phyloP scores from a whole-genome alignment of 2,329 filamentous ascomycete species.

The Talaromyces verruculosus region DNA sequence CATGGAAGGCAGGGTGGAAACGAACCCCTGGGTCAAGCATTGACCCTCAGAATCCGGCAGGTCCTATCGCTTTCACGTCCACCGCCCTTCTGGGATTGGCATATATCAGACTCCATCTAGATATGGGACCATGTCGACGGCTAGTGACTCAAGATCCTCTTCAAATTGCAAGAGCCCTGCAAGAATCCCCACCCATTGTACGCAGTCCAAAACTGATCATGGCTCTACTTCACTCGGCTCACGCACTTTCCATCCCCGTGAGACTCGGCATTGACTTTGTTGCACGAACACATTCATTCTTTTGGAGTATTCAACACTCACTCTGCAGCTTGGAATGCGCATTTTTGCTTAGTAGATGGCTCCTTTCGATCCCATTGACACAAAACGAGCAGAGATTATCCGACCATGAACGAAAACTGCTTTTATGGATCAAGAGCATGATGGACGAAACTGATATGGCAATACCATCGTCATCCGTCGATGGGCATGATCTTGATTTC shows the following conservation, averaged over 20 bases:
- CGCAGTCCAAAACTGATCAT: conserved; percentile 50
- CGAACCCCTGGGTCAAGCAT: conserved; percentile 54
- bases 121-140: conserved; percentile 49
- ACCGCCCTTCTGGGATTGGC: conserved; percentile 50
- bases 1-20: conserved; percentile 57
- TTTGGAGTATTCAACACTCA: conserved; percentile 58
- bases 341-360: conserved; percentile 49
- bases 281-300: conserved; percentile 54
- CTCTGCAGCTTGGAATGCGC: conserved; percentile 57
- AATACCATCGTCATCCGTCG: conserved; percentile 34
- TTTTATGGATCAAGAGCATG: conserved; percentile 51
- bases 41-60: conserved; percentile 54
- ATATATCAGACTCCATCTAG: conserved; percentile 50
- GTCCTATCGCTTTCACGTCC: conserved; percentile 55
- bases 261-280: conserved; percentile 56
- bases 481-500: conserved; percentile 44
- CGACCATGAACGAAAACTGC: conserved; percentile 49
- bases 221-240: conserved; percentile 54
- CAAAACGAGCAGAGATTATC: conserved; percentile 46
- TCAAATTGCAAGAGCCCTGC: conserved; percentile 49
- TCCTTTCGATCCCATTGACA: conserved; percentile 46
- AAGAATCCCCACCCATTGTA: conserved; percentile 44
- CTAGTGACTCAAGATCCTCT: conserved; percentile 50
- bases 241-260: conserved; percentile 56
- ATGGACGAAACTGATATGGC: conserved; percentile 53